phyloP scores from a whole-genome alignment of 2,329 filamentous ascomycete genomes.

The Stagonosporopsis vannaccii region DNA sequence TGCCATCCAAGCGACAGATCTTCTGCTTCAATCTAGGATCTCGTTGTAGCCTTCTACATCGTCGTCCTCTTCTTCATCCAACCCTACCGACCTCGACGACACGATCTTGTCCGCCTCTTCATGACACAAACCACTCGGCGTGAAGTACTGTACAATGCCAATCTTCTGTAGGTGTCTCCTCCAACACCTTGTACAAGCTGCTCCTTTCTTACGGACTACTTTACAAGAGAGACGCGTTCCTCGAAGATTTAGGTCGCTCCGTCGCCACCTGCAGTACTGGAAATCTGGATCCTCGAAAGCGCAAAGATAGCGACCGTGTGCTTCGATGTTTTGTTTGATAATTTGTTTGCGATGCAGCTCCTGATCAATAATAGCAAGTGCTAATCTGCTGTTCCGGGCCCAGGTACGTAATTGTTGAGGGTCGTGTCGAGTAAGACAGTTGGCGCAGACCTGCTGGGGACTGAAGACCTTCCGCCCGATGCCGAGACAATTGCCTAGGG shows the following conservation, averaged over 20 bases:
- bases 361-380: conserved; percentile 26
- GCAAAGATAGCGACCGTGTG: conserved; percentile 31
- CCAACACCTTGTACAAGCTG: conserved; percentile 37
- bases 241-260: conserved; percentile 34
- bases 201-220: conserved; percentile 30
- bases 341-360: conserved; percentile 29
- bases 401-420: conserved; percentile 32
- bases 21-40: conserved; percentile 17
- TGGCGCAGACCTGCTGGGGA: conserved; percentile 29
- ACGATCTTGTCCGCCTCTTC: conserved; percentile 34
- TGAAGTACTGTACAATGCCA: conserved; percentile 35
- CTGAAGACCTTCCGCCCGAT: conserved; percentile 36
- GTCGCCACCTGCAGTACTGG: conserved; percentile 35
- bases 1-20: conserved; percentile 4
- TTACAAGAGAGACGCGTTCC: conserved; percentile 29
- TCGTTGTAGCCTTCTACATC: conserved; percentile 36
- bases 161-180: conserved; percentile 33
- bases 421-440: conserved; percentile 37
- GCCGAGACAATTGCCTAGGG: conserved; percentile 32
- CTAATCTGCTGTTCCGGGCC: conserved; percentile 24
- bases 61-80: conserved; percentile 30
- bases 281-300: conserved; percentile 40
- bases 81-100: conserved; percentile 25
- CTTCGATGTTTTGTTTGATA: conserved; percentile 34
- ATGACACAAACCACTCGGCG: conserved; percentile 38